Base-by-base conservation (phyloP, 1,284 basidiomycete species). In the Heterobasidion occidentale region DNA sequence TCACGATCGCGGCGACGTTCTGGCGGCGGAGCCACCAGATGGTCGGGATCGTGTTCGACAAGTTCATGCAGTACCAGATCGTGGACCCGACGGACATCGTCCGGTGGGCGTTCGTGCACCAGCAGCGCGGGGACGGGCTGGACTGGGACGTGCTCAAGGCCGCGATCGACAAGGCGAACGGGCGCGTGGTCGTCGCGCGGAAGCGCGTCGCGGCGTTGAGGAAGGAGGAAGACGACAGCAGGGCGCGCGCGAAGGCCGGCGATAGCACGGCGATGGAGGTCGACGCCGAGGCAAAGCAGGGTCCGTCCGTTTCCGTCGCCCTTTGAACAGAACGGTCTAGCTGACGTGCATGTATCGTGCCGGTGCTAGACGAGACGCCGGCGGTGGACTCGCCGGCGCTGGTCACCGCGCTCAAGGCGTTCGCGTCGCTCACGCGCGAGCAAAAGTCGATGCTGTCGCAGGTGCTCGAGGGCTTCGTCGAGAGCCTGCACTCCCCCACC, bases 51-150 rank as follows among this genome's bases (percentile, higher is more conserved):
- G 94, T 98, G 6, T 86, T 96, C 60, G 97, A 98, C 77, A 99
- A 99, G 74, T 77, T 98, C 60, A 90, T 99, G 81, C 96, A 99
- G 71, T 99, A 99, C 71, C 92, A 97, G 66, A 91, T 99, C 57
- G 88, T 99, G 35, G 94, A 98, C 66, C 93, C 95, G 0, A 83
- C 87, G 14, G 95, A 99, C 66, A 89, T 98, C 15, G 86, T 98
- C 54, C 75, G 75, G 4, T 98, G 92, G 86, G 82, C 90, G 15
- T 98, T 99, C 69, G 68, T 73, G 50, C 76, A 79, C 60, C 77
- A 20, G 27, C 9, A 11, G 27, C 33, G 75, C 46, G 56, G 62
- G 7, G 63, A 71, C 63, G 79, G 80, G 47, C 81, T 83, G 62
- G 84, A 90, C 65, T 97, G 93, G 92, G 88, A 92, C 65, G 65